Percentiles rank a stretch among this genome's conserved stretches.
Conservation (phyloP, 441 rosid genomes). For the Gossypium aridum region DNA sequence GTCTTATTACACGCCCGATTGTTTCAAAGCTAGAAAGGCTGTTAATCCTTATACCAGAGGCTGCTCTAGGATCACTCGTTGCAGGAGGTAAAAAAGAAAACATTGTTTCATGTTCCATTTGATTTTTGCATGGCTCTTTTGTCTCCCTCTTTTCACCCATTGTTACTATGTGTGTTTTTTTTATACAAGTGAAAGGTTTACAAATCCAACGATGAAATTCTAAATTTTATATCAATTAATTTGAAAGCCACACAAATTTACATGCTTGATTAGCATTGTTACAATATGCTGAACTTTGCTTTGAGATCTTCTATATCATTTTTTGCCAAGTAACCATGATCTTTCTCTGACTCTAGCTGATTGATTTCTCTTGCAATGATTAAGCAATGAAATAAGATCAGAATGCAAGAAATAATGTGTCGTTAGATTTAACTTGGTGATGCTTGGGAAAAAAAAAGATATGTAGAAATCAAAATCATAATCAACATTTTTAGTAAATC, state of each 20-base stretch:
- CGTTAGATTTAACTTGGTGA: neutral
- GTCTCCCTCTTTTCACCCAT: neutral
- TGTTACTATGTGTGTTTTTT: neutral
- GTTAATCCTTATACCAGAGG: constrained; percentile 34
- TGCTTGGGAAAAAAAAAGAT: no score
- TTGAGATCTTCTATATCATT: no score
- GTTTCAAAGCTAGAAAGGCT: constrained; percentile 13
- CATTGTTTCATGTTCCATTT: neutral
- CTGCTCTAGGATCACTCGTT: constrained; percentile 32
- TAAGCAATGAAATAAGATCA: neutral
- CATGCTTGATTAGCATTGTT: no score
- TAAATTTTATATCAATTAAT: no score
- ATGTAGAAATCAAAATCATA: no score
- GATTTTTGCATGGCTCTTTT: neutral
- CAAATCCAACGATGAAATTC: no score
- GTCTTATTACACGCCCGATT: constrained; percentile 30
- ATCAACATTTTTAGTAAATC: no score
- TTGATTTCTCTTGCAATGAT: neutral
- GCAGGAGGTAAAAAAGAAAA: constrained; percentile 21
- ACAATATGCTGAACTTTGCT: no score
- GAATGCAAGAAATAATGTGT: neutral
- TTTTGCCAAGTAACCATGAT: neutral
- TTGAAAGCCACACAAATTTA: no score
- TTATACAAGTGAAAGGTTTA: neutral
- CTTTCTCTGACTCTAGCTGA: neutral